These are phyloP conservation scores for Ceratocystis cubensis DNA, from an alignment of 2,329 filamentous ascomycete genomes.

Conservation along the genomic window DNA sequence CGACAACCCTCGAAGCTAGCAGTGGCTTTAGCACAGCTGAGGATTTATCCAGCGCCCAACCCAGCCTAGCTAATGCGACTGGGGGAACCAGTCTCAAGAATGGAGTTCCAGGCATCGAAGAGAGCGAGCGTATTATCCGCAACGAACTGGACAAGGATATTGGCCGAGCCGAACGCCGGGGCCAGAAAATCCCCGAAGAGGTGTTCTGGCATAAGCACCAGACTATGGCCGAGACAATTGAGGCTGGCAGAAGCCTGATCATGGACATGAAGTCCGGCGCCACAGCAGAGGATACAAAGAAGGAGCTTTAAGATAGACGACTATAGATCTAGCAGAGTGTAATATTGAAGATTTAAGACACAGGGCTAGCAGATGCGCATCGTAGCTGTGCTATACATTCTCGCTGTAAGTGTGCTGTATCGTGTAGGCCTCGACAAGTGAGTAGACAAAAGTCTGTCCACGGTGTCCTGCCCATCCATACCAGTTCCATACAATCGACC, in stretches of 20 bases:
- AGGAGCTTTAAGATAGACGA: not conserved
- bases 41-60: conserved; percentile 39
- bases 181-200: conserved; percentile 33
- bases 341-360: not conserved
- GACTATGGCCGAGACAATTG: conserved; percentile 44
- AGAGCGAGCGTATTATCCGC: conserved; percentile 51
- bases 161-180: conserved; percentile 33
- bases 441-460: no score
- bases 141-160: conserved; percentile 53
- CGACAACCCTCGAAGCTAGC: conserved; percentile 44
- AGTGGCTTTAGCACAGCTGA: conserved; percentile 42
- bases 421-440: no score
- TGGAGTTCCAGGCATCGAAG: conserved; percentile 36
- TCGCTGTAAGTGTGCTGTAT: no score
- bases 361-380: not conserved
- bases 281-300: not conserved
- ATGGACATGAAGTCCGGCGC: not conserved
- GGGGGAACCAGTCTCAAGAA: conserved; percentile 20
- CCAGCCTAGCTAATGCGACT: not conserved
- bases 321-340: not conserved
- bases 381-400: not conserved
- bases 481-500: no score
- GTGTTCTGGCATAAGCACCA: conserved; percentile 51
- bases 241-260: conserved; percentile 44
- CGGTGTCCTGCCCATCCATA: no score